phyloP scores from a whole-genome alignment of 1,284 basidiomycete species.

The Rhodotorula sp. region DNA sequence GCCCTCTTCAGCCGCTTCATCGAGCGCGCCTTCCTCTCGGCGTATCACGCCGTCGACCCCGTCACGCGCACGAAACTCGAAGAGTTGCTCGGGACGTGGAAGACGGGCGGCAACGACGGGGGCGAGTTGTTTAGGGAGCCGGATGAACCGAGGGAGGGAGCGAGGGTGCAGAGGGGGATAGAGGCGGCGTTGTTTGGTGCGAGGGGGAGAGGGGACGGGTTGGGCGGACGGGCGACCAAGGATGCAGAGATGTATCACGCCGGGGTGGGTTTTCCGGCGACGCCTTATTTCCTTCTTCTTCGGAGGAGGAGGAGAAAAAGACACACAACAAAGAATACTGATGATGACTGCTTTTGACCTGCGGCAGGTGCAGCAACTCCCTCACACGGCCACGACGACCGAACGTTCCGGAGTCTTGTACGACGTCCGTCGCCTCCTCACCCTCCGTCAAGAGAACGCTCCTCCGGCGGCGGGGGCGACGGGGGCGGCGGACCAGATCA shows the following conservation, averaged over 20 bases:
- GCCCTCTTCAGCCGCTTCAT: conserved; percentile 52
- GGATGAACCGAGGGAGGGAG: conserved; percentile 23
- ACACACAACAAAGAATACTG: background rate
- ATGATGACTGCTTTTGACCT: background rate
- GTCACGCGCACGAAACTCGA: conserved; percentile 87
- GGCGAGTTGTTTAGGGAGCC: conserved; percentile 71
- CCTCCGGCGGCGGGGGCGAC: conserved; percentile 8
- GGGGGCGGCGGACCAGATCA: conserved; percentile 60
- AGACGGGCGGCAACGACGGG: conserved; percentile 73
- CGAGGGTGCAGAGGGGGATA: conserved; percentile 39
- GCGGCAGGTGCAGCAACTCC: conserved; percentile 26
- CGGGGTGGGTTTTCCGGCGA: conserved; percentile 10
- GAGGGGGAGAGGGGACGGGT: conserved; percentile 20
- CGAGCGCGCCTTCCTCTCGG: conserved; percentile 67
- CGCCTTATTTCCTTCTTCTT: too few relatives aligned
- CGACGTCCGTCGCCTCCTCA: conserved; percentile 42
- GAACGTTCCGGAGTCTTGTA: conserved; percentile 42
- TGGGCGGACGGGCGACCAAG: conserved; percentile 3
- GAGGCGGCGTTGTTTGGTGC: conserved; percentile 42
- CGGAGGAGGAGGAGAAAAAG: too few relatives aligned
- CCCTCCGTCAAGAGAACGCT: conserved; percentile 22
- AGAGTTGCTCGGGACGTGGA: conserved; percentile 91
- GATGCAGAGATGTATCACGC: conserved; percentile 18
- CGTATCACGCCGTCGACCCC: conserved; percentile 60
- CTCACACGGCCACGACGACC: conserved; percentile 25